These are phyloP conservation scores for Angomonas ambiguus DNA, from an alignment of 208 protist genomes.

Conservation along the genomic window DNA sequence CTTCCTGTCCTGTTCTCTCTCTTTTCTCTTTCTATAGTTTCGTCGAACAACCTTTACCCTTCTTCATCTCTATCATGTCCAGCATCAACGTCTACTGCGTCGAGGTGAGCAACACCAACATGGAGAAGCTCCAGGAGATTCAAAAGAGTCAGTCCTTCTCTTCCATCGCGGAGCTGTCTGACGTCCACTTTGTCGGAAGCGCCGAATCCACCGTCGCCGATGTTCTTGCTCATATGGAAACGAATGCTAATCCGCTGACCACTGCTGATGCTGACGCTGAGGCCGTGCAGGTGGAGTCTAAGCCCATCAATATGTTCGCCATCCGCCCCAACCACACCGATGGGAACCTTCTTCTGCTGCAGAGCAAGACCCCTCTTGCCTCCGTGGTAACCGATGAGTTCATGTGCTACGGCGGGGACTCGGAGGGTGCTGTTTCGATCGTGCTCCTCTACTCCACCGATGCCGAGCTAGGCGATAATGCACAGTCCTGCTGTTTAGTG, in stretches of 20 bases:
- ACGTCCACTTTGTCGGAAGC: not conserved
- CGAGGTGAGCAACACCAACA: slow-evolving; percentile 4
- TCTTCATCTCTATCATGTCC: not conserved
- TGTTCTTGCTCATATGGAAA: not conserved
- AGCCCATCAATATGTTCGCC: not conserved
- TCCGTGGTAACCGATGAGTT: not conserved
- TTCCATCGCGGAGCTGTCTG: not conserved
- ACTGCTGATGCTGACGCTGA: not conserved
- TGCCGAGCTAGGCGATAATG: not conserved
- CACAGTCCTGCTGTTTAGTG: not conserved
- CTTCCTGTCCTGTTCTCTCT: not conserved
- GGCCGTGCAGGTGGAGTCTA: not conserved
- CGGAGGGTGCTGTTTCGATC: not conserved
- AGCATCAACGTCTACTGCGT: slow-evolving; percentile 7
- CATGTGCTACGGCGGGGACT: not conserved
- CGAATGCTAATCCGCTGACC: not conserved
- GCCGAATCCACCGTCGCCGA: not conserved
- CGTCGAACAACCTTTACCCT: not conserved
- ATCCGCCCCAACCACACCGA: not conserved
- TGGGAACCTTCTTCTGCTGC: not conserved
- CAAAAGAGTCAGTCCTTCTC: not conserved
- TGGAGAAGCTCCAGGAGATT: slow-evolving; percentile 6
- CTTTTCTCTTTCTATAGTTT: not conserved
- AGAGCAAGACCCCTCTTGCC: not conserved
- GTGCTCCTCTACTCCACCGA: not conserved